These are phyloP conservation scores for Oidiodendron maius DNA, from an alignment of 495 filamentous ascomycete genomes.

Conservation along the genomic window DNA sequence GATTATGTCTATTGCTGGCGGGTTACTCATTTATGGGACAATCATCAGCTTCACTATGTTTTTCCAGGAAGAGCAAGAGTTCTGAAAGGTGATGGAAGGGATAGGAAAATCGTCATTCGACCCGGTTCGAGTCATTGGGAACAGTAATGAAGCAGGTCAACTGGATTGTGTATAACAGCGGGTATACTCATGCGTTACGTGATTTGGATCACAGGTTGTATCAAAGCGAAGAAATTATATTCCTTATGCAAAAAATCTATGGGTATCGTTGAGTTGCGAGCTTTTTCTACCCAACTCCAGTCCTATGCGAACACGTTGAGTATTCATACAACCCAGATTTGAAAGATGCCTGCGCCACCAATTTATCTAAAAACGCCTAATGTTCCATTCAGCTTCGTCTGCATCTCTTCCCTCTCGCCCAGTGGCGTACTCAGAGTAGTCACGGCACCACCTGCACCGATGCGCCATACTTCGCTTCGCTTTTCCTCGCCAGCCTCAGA, in stretches of 20 bases:
- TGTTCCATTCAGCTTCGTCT: constrained; percentile 68
- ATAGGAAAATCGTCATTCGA: too few relatives aligned
- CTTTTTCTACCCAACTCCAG: constrained; percentile 1
- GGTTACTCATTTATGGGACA: constrained; percentile 91
- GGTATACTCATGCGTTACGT: neutral
- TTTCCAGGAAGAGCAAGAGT: constrained; percentile 95
- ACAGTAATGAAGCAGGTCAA: neutral
- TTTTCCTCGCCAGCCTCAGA: constrained; percentile 16
- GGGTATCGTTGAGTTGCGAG: constrained; percentile 16
- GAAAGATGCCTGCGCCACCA: constrained; percentile 1
- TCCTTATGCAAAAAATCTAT: constrained; percentile 1
- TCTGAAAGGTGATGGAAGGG: constrained; percentile 22
- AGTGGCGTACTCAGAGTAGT: constrained; percentile 71
- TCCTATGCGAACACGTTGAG: constrained; percentile 20
- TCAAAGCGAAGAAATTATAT: constrained; percentile 2
- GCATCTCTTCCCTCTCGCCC: constrained; percentile 89
- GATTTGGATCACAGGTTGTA: neutral
- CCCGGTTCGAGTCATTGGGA: neutral
- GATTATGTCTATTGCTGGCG: constrained; percentile 91
- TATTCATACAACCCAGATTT: constrained; percentile 7
- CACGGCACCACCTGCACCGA: constrained; percentile 86
- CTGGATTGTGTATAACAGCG: neutral
- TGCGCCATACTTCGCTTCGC: constrained; percentile 56
- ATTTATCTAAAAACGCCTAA: constrained; percentile 38
- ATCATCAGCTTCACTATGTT: constrained; percentile 98